Evolutionary conservation across 805 yeast genomes (phyloP).

Genomic region (Metschnikowia vanudenii): DNA sequence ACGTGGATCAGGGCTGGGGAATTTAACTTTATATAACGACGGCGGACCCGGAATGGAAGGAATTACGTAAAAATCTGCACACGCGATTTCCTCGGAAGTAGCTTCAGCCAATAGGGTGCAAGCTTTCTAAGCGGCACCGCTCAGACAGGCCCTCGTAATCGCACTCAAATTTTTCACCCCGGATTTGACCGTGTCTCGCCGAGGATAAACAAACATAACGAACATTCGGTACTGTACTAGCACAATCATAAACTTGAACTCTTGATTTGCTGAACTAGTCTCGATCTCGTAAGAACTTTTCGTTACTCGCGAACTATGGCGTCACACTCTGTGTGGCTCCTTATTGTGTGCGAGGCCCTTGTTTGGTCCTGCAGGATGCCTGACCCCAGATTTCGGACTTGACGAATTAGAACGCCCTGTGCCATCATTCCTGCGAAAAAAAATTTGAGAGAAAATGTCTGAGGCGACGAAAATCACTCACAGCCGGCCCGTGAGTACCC

Average conservation of each 20-base stretch:
- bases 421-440: constrained; percentile 12
- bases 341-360: constrained; percentile 7
- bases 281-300: no score
- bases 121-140: constrained; percentile 4
- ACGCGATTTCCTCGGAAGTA: constrained; percentile 15
- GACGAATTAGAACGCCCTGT: constrained; percentile 21
- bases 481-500: constrained; percentile 2
- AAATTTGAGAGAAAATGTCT: neutral
- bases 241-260: no score
- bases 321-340: neutral
- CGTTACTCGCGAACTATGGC: no score
- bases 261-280: no score
- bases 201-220: neutral
- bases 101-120: constrained; percentile 5
- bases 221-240: no score
- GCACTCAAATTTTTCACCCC: constrained; percentile 12
- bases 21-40: constrained; percentile 10
- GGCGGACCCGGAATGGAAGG: constrained; percentile 14
- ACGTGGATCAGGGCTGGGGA: constrained; percentile 8
- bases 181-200: constrained; percentile 7
- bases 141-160: constrained; percentile 8
- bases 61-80: constrained; percentile 18
- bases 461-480: constrained; percentile 1
- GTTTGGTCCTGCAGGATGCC: constrained; percentile 12
- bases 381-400: constrained; percentile 27